Percentiles rank a stretch among this genome's conserved stretches.
phyloP scores from a whole-genome alignment of 768 basidiomycete species.

The Ephemerocybe angulata region DNA sequence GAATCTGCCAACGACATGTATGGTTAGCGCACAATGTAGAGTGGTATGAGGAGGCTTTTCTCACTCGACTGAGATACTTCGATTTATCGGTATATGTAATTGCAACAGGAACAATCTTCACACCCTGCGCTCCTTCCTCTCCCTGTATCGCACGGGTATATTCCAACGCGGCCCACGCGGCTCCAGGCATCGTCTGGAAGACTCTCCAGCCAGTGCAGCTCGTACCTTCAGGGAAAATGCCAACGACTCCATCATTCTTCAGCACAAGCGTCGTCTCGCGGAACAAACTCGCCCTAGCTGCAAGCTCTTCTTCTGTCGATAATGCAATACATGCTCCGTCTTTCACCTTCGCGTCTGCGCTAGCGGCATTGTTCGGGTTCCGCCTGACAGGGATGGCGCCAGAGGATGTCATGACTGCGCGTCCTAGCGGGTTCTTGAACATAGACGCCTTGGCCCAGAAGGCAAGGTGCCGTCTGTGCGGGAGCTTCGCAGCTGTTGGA shows the following conservation, averaged over 20 bases:
- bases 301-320: constrained; percentile 7
- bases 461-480: constrained; percentile 50
- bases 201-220: constrained; percentile 47
- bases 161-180: constrained; percentile 70
- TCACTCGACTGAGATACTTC: constrained; percentile 55
- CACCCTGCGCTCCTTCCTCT: constrained; percentile 23
- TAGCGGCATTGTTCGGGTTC: constrained; percentile 42
- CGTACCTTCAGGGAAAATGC: constrained; percentile 67
- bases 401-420: constrained; percentile 52
- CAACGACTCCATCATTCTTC: constrained; percentile 52
- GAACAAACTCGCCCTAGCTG: constrained; percentile 45
- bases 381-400: constrained; percentile 73
- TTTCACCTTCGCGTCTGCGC: neutral
- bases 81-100: constrained; percentile 71
- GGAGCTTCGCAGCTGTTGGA: constrained; percentile 48
- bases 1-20: constrained; percentile 13
- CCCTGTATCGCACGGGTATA: constrained; percentile 42
- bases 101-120: constrained; percentile 57
- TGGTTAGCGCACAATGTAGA: neutral
- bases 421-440: constrained; percentile 54
- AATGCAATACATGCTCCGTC: constrained; percentile 2
- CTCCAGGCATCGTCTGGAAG: constrained; percentile 54
- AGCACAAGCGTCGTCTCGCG: constrained; percentile 53
- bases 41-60: constrained; percentile 15
- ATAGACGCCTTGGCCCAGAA: constrained; percentile 72